phyloP scores from a whole-genome alignment of 768 basidiomycete species.

The Suillus spraguei region DNA sequence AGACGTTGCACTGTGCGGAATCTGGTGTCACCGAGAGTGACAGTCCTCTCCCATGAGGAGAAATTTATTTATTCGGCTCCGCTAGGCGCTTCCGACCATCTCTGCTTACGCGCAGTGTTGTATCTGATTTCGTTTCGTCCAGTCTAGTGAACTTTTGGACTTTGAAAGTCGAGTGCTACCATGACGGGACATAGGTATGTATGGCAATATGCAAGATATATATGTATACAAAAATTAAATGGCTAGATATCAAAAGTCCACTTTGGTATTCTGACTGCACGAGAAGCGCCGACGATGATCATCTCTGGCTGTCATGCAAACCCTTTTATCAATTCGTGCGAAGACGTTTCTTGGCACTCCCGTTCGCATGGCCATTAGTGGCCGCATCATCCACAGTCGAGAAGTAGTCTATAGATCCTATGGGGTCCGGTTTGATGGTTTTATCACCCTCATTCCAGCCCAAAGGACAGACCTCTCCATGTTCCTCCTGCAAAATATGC shows the following conservation, averaged over 20 bases:
- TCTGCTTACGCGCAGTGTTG: neutral
- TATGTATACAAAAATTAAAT: neutral
- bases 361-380: constrained; percentile 39
- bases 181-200: neutral
- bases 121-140: neutral
- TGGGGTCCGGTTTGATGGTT: constrained; percentile 83
- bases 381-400: constrained; percentile 28
- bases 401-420: constrained; percentile 77
- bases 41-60: neutral
- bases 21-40: constrained; percentile 29
- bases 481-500: constrained; percentile 58
- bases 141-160: neutral
- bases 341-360: constrained; percentile 56
- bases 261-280: neutral
- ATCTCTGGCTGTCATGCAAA: neutral
- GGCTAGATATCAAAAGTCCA: neutral
- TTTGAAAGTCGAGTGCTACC: neutral
- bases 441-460: constrained; percentile 84
- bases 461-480: constrained; percentile 92
- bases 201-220: neutral
- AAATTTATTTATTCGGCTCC: neutral
- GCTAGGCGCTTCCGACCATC: neutral
- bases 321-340: constrained; percentile 46
- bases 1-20: constrained; percentile 33
- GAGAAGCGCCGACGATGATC: neutral